Conservation (phyloP, 2,329 filamentous ascomycete genomes). For the Torrubiella hemipterigena region DNA sequence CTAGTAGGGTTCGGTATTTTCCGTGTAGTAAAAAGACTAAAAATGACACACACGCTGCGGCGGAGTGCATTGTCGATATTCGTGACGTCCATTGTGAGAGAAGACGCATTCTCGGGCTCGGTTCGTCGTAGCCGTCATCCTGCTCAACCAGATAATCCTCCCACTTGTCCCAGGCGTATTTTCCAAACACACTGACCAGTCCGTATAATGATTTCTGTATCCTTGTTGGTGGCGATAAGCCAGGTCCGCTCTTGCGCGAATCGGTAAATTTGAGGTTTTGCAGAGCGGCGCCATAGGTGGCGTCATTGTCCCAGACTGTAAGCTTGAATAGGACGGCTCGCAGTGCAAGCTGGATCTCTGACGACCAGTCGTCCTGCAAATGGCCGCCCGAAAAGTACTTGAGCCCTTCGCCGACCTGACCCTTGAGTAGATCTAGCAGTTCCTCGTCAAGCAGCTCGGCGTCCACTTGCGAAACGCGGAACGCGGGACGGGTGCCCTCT, state of each 20-base stretch:
- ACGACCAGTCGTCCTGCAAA: slow-evolving; percentile 73
- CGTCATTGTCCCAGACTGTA: slow-evolving; percentile 91
- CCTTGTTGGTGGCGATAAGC: slow-evolving; percentile 58
- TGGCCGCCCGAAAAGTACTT: slow-evolving; percentile 71
- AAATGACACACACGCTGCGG: slow-evolving; percentile 75
- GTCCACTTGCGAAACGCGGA: slow-evolving; percentile 91
- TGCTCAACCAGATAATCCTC: slow-evolving; percentile 72
- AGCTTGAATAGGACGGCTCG: slow-evolving; percentile 83
- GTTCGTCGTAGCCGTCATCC: slow-evolving; percentile 62
- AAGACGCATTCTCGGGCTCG: slow-evolving; percentile 34
- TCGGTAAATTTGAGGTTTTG: slow-evolving; percentile 89
- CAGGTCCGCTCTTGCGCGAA: slow-evolving; percentile 52
- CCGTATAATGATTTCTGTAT: slow-evolving; percentile 82
- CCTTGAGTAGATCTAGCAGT: slow-evolving; percentile 71
- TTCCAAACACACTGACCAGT: slow-evolving; percentile 71
- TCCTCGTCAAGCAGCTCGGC: slow-evolving; percentile 92
- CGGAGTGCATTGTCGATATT: slow-evolving; percentile 63
- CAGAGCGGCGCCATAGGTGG: slow-evolving; percentile 84
- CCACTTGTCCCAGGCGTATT: slow-evolving; percentile 87
- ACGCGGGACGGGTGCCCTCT: slow-evolving; percentile 71
- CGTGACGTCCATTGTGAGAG: slow-evolving; percentile 60
- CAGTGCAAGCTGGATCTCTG: slow-evolving; percentile 71
- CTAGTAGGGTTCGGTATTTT: slow-evolving; percentile 79
- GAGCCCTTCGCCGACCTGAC: slow-evolving; percentile 75
- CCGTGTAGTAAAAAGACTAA: slow-evolving; percentile 85